Evolutionary conservation across 176 grass and related monocot genomes (phyloP).

Genomic region (Oryza meridionalis): DNA sequence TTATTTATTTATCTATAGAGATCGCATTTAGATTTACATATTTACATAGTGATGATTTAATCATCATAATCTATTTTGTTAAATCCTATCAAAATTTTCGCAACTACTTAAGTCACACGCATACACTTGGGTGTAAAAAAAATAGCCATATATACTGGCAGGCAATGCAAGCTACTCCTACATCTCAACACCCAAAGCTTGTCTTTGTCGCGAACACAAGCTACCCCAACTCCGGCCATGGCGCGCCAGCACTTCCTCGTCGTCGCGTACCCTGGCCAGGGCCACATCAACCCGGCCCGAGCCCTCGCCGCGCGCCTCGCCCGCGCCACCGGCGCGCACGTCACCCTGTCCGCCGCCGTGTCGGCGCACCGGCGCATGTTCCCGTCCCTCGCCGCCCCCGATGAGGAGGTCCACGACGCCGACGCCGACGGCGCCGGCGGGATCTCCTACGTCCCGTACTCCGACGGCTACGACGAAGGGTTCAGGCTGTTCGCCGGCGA

Average conservation of each 20-base stretch:
- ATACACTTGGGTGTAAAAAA: no score
- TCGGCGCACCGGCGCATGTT: slow-evolving; percentile 59
- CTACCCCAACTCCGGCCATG: background rate
- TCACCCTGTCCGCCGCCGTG: slow-evolving; percentile 53
- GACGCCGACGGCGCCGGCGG: background rate
- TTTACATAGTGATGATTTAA: no score
- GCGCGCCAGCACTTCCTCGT: slow-evolving; percentile 53
- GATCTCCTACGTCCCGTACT: slow-evolving; percentile 55
- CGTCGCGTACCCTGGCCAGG: slow-evolving; percentile 41
- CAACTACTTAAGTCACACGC: no score
- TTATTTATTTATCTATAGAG: no score
- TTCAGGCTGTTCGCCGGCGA: slow-evolving; percentile 5
- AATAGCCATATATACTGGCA: background rate
- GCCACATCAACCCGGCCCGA: slow-evolving; percentile 63
- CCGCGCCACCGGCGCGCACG: slow-evolving; percentile 23
- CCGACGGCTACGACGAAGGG: slow-evolving; percentile 54
- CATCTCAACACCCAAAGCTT: no score
- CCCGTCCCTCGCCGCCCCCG: slow-evolving; percentile 23
- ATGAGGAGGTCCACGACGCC: slow-evolving; percentile 48
- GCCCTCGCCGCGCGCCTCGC: slow-evolving; percentile 42
- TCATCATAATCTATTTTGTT: no score
- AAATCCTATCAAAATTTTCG: no score
- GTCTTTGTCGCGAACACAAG: no score
- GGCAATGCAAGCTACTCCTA: no score
- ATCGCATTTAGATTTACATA: no score